These are phyloP conservation scores for Pestalotiopsis sp. DNA, from an alignment of 2,329 filamentous ascomycete genomes.

Conservation along the genomic window DNA sequence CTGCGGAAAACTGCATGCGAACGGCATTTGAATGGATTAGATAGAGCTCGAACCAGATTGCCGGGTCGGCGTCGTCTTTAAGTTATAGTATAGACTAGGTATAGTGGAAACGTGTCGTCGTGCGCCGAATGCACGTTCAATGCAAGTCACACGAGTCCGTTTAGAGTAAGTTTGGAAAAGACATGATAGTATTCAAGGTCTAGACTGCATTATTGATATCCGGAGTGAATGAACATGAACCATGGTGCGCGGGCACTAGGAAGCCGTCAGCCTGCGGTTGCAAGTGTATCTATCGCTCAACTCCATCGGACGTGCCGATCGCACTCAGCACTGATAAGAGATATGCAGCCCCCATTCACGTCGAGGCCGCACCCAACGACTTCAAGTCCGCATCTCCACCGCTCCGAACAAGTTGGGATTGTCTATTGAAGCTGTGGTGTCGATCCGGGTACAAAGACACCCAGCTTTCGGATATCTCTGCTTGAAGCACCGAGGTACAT, in stretches of 20 bases:
- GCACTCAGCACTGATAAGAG: constrained; percentile 4
- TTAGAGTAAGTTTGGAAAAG: background rate
- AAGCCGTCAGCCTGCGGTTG: background rate
- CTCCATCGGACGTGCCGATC: constrained; percentile 8
- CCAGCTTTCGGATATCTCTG: background rate
- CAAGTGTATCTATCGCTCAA: background rate
- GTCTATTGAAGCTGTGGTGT: background rate
- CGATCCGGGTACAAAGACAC: background rate
- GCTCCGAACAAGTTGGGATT: background rate
- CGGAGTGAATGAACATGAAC: background rate
- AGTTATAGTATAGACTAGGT: background rate
- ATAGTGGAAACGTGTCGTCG: background rate
- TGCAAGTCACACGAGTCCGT: background rate
- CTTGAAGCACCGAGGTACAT: background rate
- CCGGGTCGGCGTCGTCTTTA: background rate
- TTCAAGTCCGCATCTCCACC: background rate
- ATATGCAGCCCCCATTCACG: background rate
- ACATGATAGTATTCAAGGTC: background rate
- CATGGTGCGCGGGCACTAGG: background rate
- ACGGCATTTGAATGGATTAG: background rate
- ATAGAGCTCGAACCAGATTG: background rate
- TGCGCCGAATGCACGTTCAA: background rate
- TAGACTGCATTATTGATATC: background rate
- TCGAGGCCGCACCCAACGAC: background rate
- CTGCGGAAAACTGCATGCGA: background rate